A percentile compares a stretch with the other conserved stretches of the same genome.
Evolutionary conservation across 345 rosid genomes (phyloP).

Genomic region (Litchi chinensis): DNA sequence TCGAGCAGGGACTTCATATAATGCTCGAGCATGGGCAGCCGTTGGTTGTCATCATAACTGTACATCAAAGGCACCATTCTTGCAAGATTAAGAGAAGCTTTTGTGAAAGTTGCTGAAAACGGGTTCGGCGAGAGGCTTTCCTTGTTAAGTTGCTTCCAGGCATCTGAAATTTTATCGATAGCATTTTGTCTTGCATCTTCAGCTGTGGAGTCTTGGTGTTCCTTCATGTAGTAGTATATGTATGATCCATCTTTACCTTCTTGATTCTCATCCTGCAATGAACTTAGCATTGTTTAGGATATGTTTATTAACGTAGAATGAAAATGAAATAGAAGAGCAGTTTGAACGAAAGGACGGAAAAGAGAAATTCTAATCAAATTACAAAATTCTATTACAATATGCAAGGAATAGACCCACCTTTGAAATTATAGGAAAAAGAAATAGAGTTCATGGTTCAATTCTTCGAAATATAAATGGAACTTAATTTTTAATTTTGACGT

Average conservation of each 20-base stretch:
- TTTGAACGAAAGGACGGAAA: constrained; percentile 23
- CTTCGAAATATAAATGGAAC: no score
- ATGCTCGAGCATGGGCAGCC: constrained; percentile 43
- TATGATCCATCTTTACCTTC: no score
- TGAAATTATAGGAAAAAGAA: no score
- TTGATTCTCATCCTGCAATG: no score
- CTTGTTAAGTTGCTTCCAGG: constrained; percentile 58
- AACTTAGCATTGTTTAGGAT: constrained; percentile 30
- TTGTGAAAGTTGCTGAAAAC: constrained; percentile 36
- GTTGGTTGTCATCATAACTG: constrained; percentile 36
- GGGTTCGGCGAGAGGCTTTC: constrained; percentile 42
- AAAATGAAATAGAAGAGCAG: no score
- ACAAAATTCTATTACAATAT: no score
- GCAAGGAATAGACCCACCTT: no score
- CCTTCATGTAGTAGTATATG: neutral
- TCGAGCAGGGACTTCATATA: constrained; percentile 30
- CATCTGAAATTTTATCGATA: constrained; percentile 37
- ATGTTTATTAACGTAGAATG: no score
- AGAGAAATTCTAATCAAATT: no score
- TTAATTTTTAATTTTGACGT: no score
- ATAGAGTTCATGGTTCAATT: no score
- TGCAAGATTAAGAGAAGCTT: constrained; percentile 47
- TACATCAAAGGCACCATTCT: constrained; percentile 67
- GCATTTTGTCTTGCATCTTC: constrained; percentile 43
- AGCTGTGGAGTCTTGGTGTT: constrained; percentile 27